A percentile compares a stretch with the other conserved stretches of the same genome.
These are phyloP conservation scores for Maudiozyma pseudohumilis DNA, from an alignment of 805 yeast species.

Conservation along the genomic window DNA sequence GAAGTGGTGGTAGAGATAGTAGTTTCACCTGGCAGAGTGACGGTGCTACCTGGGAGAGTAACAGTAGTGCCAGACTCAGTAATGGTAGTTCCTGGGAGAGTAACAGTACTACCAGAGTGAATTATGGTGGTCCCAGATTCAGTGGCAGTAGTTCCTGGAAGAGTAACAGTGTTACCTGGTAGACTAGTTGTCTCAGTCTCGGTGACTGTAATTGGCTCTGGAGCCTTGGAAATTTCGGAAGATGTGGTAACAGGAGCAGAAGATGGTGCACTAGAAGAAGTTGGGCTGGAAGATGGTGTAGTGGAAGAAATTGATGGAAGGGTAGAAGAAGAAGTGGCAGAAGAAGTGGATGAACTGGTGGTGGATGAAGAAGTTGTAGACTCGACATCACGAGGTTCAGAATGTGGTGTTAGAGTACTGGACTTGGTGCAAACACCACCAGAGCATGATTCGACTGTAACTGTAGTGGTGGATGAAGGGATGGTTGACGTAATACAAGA, in stretches of 20 bases:
- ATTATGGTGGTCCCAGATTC: too few relatives aligned
- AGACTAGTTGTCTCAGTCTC: not conserved
- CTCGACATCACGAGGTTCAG: not conserved
- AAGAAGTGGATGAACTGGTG: not conserved
- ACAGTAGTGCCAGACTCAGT: too few relatives aligned
- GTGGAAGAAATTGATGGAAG: not conserved
- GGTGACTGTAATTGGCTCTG: not conserved
- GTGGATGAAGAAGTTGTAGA: not conserved
- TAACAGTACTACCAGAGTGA: too few relatives aligned
- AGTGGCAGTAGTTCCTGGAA: too few relatives aligned
- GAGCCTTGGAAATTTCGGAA: not conserved
- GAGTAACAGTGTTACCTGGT: not conserved
- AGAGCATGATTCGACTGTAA: slow-evolving; percentile 4
- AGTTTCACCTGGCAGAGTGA: too few relatives aligned
- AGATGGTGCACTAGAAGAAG: not conserved
- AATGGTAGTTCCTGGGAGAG: too few relatives aligned
- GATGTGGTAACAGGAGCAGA: not conserved
- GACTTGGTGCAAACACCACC: not conserved
- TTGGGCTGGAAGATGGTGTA: not conserved
- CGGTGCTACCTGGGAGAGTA: too few relatives aligned
- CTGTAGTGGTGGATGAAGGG: not conserved
- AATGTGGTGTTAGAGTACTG: not conserved
- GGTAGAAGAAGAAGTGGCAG: not conserved
- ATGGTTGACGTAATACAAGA: slow-evolving; percentile 2
- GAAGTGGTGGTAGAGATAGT: too few relatives aligned